These are phyloP conservation scores for Smallanthus sonchifolius DNA, from an alignment of 129 eudicot genomes.

Conservation along the genomic window DNA sequence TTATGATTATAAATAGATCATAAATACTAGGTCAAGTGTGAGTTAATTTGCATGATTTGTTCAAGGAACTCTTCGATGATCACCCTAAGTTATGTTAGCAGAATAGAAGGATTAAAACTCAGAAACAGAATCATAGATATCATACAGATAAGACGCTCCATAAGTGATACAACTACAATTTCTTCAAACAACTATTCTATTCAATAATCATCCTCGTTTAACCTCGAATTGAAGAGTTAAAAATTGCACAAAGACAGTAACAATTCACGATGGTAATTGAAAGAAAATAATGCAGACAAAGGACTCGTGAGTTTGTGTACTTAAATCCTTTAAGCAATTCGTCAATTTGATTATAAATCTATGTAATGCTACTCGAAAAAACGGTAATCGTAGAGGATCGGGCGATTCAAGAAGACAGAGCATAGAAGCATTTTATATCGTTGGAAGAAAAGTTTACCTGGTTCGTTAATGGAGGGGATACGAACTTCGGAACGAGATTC, in stretches of 20 bases:
- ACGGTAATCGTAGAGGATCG: background rate
- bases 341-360: background rate
- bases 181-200: background rate
- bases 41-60: background rate
- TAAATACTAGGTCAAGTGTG: background rate
- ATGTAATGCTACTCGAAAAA: background rate
- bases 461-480: background rate
- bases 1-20: too few relatives aligned
- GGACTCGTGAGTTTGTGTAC: background rate
- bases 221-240: background rate
- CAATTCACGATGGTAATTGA: background rate
- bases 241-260: background rate
- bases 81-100: background rate
- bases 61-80: background rate
- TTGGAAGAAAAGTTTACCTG: background rate
- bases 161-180: background rate
- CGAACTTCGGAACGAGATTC: background rate
- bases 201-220: background rate
- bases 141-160: background rate
- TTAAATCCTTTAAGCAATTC: background rate
- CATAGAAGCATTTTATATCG: background rate
- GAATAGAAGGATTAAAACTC: background rate
- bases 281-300: background rate
- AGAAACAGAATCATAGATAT: background rate
- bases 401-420: background rate